Base-by-base conservation (phyloP, 2,329 filamentous ascomycete species). In the Anthostomella pinea region DNA sequence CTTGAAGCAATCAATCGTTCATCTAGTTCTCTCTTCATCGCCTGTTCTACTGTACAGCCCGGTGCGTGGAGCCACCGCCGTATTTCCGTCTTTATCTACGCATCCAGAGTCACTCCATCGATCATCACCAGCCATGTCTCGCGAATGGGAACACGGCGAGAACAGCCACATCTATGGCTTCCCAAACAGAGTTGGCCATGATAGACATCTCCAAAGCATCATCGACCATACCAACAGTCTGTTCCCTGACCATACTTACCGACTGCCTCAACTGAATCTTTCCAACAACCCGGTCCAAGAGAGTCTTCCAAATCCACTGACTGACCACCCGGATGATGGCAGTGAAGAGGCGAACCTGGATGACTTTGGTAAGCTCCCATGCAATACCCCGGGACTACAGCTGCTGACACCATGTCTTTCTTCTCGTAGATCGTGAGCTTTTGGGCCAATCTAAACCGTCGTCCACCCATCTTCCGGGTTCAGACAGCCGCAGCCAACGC, bases 131-230 rank as follows among this genome's bases (percentile, higher is more conserved):
- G 16, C 9, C 35, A 59, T 59, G 57, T 49, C 53, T 39, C 33
- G 31, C 19, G 38, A 35, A n/a, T 14, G 30, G 25, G 30, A 38
- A 21, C 14, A 31, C 13, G 36, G 33, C 14, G 38, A 35, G 19
- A 41, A 30, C 10, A 23, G 35, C 32, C 47, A 41, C 39, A 29
- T 42, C 13, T 48, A 56, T 33, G 43, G 43, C 20, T 52, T 43
- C 27, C 29, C 45, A 15, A 39, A 35, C 19, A 33, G 36, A 32
- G 22, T 20, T 11, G 41, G 42, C 8, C 47, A 41, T 20, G 55
- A 59, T 33, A 49, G 44, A 35, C 48, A 56, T 41, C 49, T 53
- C 8, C 56, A 58, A 35, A 56, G 48, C 28, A 57, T 59, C 19
- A 54, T 58, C 25, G 42, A 52, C 7, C 48, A 59, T 43, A 45